Base-by-base conservation (phyloP, 2,329 filamentous ascomycete genomes). In the Xylaria multiplex region DNA sequence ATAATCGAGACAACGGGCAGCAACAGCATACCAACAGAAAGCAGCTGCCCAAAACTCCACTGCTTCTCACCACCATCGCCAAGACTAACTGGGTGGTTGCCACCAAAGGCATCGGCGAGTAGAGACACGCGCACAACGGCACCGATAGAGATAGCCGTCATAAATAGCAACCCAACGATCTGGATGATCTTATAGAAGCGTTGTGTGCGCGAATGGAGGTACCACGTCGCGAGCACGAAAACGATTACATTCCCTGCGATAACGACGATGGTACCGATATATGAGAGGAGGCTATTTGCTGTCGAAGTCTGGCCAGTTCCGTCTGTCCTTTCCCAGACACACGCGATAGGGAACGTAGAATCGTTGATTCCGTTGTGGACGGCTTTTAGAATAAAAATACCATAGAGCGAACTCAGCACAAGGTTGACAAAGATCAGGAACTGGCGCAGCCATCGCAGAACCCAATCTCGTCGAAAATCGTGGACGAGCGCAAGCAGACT, bases 391-490 rank as follows among this genome's bases (percentile, higher is more conserved):
- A 90, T 82, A 70, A 86, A 87, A 16, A 87, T 76, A 7, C 87
- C 86, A 40, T 82, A 84, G 3, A 86, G 78, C 58, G 84, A 84
- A 5, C 85, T 86, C 14, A 91, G 81, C 0, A 81, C 82, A 67
- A 91, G 78, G 76, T 90, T 91, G 66, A 86, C 81, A 66, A 90
- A 83, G 88, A 91, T 91, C 70, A 91, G 82, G 24, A 85, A 78
- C 74, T 90, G 87, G 24, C 89, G 82, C 71, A 91, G 78, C 88
- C 88, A 91, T 52, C 88, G 81, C 56, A 91, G 79, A 0, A 91
- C 86, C 86, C 86, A 88, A 76, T 91, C 88, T 35, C 88, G 79
- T 69, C 86, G 87, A 78, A 90, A 90, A 72, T 91, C 88, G 73
- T 86, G 85, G 1, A 88, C 86, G 40, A 91, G 82, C 1, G 87